Percentiles rank a stretch among this genome's conserved stretches.
Conservation (phyloP, 2,329 filamentous ascomycete species). For the Xylaria sp. region DNA sequence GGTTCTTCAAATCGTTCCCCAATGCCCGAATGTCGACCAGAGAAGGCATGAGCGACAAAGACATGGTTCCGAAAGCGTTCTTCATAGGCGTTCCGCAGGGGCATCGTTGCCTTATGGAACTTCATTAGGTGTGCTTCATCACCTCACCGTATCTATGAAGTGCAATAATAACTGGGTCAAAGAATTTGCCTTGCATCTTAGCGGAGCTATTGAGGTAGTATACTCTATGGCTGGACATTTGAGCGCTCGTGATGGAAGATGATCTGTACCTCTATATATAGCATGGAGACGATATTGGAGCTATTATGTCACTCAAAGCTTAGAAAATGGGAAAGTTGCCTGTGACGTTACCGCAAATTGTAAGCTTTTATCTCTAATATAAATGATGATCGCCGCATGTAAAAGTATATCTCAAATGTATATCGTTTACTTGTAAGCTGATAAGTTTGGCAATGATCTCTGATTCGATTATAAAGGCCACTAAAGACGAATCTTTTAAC, state of each 20-base stretch:
- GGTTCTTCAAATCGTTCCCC: constrained; percentile 56
- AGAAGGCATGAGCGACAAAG: constrained; percentile 46
- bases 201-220: not conserved
- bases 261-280: not conserved
- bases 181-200: not conserved
- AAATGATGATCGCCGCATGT: not conserved
- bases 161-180: not conserved
- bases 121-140: constrained; percentile 4
- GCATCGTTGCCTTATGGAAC: constrained; percentile 46
- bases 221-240: not conserved
- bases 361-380: not conserved
- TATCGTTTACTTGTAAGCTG: not conserved
- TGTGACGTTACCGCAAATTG: not conserved
- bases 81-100: constrained; percentile 46
- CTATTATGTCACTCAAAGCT: not conserved
- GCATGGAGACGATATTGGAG: not conserved
- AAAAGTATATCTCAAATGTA: no score
- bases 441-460: not conserved
- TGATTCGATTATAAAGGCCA: not conserved
- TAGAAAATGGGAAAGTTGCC: not conserved
- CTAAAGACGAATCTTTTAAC: not conserved
- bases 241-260: not conserved
- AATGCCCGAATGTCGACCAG: constrained; percentile 42
- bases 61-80: constrained; percentile 45
- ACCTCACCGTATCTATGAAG: not conserved